Evolutionary conservation across 495 filamentous ascomycete genomes (phyloP).

Genomic region (Hypoxylon fragiforme): DNA sequence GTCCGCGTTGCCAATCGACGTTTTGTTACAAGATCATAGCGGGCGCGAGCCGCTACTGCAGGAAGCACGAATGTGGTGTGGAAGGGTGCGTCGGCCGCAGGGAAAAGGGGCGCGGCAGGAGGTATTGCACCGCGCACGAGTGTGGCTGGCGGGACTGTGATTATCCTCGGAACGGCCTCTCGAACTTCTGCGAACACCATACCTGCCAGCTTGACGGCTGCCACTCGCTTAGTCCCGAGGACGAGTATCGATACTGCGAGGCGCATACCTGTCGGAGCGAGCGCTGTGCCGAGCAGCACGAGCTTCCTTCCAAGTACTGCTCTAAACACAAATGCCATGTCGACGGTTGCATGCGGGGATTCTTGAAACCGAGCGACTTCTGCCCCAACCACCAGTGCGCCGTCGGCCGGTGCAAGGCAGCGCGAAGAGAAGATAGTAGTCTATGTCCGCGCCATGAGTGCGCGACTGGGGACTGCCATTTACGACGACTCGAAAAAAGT

Average conservation of each 20-base stretch:
- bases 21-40: slow-evolving; percentile 20
- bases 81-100: slow-evolving; percentile 9
- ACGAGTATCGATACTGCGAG: slow-evolving; percentile 19
- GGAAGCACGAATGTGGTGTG: slow-evolving; percentile 24
- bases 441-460: slow-evolving; percentile 24
- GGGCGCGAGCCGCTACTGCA: slow-evolving; percentile 13
- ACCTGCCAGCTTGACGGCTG: slow-evolving; percentile 22
- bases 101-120: slow-evolving; percentile 21
- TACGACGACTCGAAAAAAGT: slow-evolving; percentile 14
- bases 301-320: slow-evolving; percentile 15
- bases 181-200: slow-evolving; percentile 18
- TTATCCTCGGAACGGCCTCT: not conserved
- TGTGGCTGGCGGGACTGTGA: slow-evolving; percentile 27
- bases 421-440: slow-evolving; percentile 5
- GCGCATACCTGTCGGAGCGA: slow-evolving; percentile 20
- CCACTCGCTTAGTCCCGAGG: slow-evolving; percentile 16
- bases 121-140: slow-evolving; percentile 17
- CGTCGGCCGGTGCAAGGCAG: slow-evolving; percentile 16
- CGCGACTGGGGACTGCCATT: slow-evolving; percentile 8
- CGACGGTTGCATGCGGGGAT: slow-evolving; percentile 4
- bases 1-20: slow-evolving; percentile 26
- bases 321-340: slow-evolving; percentile 16
- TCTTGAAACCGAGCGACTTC: slow-evolving; percentile 12
- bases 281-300: slow-evolving; percentile 18
- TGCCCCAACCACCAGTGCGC: slow-evolving; percentile 25